Evolutionary conservation across 139 green algal genomes (phyloP).

Genomic region (Chlorella sorokiniana): DNA sequence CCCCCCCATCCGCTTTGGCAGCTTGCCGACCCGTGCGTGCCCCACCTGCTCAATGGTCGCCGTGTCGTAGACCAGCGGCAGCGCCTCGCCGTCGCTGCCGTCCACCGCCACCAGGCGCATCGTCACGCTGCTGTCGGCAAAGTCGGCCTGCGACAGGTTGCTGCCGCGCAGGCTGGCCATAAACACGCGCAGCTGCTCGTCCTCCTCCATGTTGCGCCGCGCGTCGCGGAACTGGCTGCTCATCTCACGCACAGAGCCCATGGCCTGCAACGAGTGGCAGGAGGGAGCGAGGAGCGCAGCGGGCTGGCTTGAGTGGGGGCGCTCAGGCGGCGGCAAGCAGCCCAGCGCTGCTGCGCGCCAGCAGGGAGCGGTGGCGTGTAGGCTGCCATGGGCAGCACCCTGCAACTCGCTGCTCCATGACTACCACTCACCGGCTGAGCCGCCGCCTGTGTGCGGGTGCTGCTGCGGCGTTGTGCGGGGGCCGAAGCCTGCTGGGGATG

Average conservation of each 20-base stretch:
- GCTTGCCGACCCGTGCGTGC: too few species aligned
- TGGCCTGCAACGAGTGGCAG: not conserved
- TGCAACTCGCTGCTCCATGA: too few species aligned
- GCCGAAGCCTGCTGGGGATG: too few species aligned
- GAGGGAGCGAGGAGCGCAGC: not conserved
- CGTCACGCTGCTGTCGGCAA: conserved; percentile 56
- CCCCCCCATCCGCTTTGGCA: too few species aligned
- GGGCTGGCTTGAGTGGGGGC: too few species aligned
- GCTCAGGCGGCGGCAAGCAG: too few species aligned
- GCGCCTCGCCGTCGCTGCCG: conserved; percentile 49
- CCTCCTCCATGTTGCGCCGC: conserved; percentile 70
- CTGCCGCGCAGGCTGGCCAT: conserved; percentile 82
- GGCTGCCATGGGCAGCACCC: too few species aligned
- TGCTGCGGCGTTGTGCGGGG: too few species aligned
- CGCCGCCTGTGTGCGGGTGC: too few species aligned
- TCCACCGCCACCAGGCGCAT: conserved; percentile 42
- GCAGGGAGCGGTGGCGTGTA: too few species aligned
- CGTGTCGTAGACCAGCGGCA: conserved; percentile 91
- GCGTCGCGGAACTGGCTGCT: conserved; percentile 73
- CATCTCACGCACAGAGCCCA: conserved; percentile 57
- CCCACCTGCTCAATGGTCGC: conserved; percentile 70
- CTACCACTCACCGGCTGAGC: too few species aligned
- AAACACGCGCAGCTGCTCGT: conserved; percentile 78
- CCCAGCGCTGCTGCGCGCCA: too few species aligned
- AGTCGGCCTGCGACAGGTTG: conserved; percentile 89